Conservation (phyloP, 2,329 filamentous ascomycete genomes). For the Pestalotiopsis sp. region DNA sequence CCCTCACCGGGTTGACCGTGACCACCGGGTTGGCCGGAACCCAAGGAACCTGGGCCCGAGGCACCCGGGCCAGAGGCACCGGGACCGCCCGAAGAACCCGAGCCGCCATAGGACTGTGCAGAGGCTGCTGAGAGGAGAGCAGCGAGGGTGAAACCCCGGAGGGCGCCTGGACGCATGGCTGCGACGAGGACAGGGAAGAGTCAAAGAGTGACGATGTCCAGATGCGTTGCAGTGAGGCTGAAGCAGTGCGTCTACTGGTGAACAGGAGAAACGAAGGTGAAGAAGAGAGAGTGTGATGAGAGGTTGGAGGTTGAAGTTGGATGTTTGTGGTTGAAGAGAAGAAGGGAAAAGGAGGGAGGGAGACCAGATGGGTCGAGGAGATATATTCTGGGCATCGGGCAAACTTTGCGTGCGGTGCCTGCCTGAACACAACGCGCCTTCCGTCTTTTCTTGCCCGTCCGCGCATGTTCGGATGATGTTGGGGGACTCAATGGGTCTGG, state of each 20-base stretch:
- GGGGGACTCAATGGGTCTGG: not conserved
- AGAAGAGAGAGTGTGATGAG: not conserved
- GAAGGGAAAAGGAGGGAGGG: constrained; percentile 15
- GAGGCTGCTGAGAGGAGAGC: constrained; percentile 5
- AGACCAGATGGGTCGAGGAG: constrained; percentile 1
- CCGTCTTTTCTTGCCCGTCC: not conserved
- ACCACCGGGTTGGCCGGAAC: not conserved
- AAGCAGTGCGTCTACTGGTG: not conserved
- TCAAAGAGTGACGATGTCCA: not conserved
- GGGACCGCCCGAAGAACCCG: not conserved
- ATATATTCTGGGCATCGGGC: constrained; percentile 11
- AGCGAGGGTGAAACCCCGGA: constrained; percentile 9
- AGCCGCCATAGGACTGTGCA: constrained; percentile 9
- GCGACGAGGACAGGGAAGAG: not conserved
- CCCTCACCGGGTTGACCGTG: not conserved
- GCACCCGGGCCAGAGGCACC: not conserved
- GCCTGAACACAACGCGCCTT: constrained; percentile 6
- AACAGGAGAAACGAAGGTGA: not conserved
- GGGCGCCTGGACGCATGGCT: constrained; percentile 11
- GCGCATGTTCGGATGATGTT: not conserved
- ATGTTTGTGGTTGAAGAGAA: constrained; percentile 14
- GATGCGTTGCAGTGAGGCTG: not conserved
- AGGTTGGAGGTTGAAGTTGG: constrained; percentile 13
- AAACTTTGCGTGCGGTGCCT: not conserved
- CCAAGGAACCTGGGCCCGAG: not conserved